Evolutionary conservation across 140 eudicot genomes (phyloP), one percentile per base, ranked within the genome.

Genomic region (Erigeron philadelphicus): DNA sequence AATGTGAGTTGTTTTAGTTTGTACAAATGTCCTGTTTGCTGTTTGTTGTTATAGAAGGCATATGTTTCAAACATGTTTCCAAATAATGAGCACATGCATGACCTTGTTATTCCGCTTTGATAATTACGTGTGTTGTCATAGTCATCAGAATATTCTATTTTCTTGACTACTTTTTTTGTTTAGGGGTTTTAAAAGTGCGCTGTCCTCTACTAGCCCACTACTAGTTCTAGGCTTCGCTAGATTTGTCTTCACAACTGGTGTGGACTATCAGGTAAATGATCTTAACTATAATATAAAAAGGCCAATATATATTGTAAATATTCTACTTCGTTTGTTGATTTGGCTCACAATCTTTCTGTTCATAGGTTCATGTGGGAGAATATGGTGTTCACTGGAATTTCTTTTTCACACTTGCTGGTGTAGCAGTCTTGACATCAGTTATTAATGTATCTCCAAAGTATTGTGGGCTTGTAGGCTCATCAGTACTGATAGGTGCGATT

Each of bases 321-420:
- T 2, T 5, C 4, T 63, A 38, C 13, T 47, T 54, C 43, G 8
- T 50, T 64, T 8, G n/a, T n/a, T 50, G 52, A 44, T 38, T 49
- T 50, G 56, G 19, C 31, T 25, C 17, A 3, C 57, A 35, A 1
- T 58, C 9, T 64, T 68, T 68, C 61, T 42, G 35, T 64, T 67
- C 35, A 31, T 68, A 89, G 99, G 96, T 89, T 68, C 97, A 89
- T 59, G 99, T 81, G 70, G 95, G 89, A 65, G 96, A 85, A 78
- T 85, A 85, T 62, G 95, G 92, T 49, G 75, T 69, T 70, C 95
- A 90, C 55, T 90, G 97, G 95, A 90, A 87, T 75, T 90, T 93
- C 83, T 87, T 89, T 73, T 93, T 93, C 87, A 93, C 99, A 65
- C 95, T 93, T 47, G 97, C 95, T 75, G 93, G 83, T 73, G 95